These are phyloP conservation scores for Oryza punctata DNA, from an alignment of 176 grass and related monocot genomes.

Conservation along the genomic window DNA sequence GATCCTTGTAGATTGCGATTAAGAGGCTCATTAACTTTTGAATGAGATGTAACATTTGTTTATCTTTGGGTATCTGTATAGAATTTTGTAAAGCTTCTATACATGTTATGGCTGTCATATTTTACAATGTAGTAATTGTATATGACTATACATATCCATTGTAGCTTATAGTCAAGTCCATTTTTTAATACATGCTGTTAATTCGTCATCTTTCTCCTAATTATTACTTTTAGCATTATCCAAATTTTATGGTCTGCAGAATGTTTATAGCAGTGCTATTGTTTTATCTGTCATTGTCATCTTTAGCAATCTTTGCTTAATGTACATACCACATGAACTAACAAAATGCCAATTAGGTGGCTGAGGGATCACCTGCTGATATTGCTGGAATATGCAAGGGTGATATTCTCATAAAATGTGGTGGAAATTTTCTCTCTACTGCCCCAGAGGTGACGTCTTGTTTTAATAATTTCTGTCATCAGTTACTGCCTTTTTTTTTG, in stretches of 20 bases:
- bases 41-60: neutral
- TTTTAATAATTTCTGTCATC: neutral
- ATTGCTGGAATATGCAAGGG: neutral
- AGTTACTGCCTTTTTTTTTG: too few relatives aligned
- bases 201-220: too few relatives aligned
- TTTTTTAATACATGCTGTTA: too few relatives aligned
- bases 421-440: neutral
- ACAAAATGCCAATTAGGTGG: neutral
- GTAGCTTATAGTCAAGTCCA: too few relatives aligned
- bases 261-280: too few relatives aligned
- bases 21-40: neutral
- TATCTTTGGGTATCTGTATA: neutral
- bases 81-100: neutral
- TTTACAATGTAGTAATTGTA: too few relatives aligned
- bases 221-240: too few relatives aligned
- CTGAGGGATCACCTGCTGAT: slow-evolving; percentile 14
- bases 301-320: neutral
- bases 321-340: neutral
- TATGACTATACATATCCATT: too few relatives aligned
- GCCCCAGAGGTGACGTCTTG: neutral
- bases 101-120: neutral
- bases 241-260: too few relatives aligned
- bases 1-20: neutral
- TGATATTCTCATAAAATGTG: slow-evolving; percentile 4
- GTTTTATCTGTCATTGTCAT: too few relatives aligned